Evolutionary conservation across 1,284 basidiomycete species (phyloP).

Genomic region (Phellopilus nigrolimitatus): DNA sequence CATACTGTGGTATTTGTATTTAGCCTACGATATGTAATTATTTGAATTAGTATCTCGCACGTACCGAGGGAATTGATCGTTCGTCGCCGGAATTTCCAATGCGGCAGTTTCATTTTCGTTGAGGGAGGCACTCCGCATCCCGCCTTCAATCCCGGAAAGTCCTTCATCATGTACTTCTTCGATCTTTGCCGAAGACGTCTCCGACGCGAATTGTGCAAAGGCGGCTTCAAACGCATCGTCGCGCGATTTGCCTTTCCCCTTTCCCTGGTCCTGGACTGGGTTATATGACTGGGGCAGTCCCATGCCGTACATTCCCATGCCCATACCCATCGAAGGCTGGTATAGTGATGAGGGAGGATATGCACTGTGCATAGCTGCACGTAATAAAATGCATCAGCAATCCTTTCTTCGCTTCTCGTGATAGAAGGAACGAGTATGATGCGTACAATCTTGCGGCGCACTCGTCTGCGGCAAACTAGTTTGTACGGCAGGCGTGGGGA

Average conservation of each 20-base stretch:
- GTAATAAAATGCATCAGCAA: slow-evolving; percentile 3
- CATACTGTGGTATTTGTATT: slow-evolving; percentile 37
- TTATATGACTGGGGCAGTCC: slow-evolving; percentile 29
- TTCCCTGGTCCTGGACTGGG: slow-evolving; percentile 32
- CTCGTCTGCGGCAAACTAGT: background rate
- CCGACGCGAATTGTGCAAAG: slow-evolving; percentile 56
- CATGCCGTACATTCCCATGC: slow-evolving; percentile 30
- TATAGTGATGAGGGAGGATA: slow-evolving; percentile 35
- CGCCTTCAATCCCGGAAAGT: slow-evolving; percentile 36
- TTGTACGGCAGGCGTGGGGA: slow-evolving; percentile 1
- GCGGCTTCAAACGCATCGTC: slow-evolving; percentile 78
- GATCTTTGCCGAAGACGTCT: slow-evolving; percentile 45
- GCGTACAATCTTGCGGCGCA: slow-evolving; percentile 10
- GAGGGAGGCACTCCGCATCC: slow-evolving; percentile 35
- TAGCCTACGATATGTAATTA: too few relatives aligned
- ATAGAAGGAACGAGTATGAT: background rate
- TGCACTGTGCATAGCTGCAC: slow-evolving; percentile 27
- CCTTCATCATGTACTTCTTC: slow-evolving; percentile 51
- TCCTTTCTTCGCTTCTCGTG: too few relatives aligned
- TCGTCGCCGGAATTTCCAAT: background rate
- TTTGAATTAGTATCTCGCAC: too few relatives aligned
- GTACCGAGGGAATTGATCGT: slow-evolving; percentile 1
- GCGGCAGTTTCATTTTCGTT: slow-evolving; percentile 26
- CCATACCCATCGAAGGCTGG: slow-evolving; percentile 28
- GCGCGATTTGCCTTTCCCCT: slow-evolving; percentile 69